A percentile compares a stretch with the other conserved stretches of the same genome.
Conservation (phyloP, 2,329 filamentous ascomycete genomes). For the Xylariaceae sp. region DNA sequence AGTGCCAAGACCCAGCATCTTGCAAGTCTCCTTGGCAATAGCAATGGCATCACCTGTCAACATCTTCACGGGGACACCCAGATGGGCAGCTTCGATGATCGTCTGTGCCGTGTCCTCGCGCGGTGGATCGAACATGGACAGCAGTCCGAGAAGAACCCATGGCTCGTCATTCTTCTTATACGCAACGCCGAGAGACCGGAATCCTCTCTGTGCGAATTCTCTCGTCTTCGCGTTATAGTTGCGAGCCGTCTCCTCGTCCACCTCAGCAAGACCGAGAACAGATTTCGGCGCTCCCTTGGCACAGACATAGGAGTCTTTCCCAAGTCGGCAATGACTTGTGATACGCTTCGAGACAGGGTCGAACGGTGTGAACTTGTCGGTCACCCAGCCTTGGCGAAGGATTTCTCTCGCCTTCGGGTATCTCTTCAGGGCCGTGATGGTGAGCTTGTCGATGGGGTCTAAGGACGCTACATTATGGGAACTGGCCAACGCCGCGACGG, state of each 20-base stretch:
- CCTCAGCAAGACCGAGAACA: constrained; percentile 63
- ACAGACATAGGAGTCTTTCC: constrained; percentile 65
- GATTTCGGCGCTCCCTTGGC: constrained; percentile 76
- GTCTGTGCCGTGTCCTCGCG: constrained; percentile 75
- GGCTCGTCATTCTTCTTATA: constrained; percentile 71
- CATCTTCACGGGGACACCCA: constrained; percentile 77
- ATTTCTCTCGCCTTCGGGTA: constrained; percentile 76
- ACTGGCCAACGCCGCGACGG: constrained; percentile 68
- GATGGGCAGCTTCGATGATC: constrained; percentile 68
- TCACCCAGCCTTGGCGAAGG: constrained; percentile 67
- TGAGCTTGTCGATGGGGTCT: constrained; percentile 76
- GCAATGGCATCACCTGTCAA: constrained; percentile 75
- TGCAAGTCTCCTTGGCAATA: constrained; percentile 77
- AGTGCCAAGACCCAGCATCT: constrained; percentile 72
- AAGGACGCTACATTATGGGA: constrained; percentile 75
- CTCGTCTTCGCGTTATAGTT: constrained; percentile 68
- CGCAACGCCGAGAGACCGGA: constrained; percentile 73
- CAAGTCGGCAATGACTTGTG: constrained; percentile 62
- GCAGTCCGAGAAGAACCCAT: constrained; percentile 69
- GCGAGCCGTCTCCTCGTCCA: constrained; percentile 57
- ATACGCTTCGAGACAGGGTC: constrained; percentile 78
- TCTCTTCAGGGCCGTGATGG: constrained; percentile 67
- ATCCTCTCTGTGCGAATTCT: constrained; percentile 73
- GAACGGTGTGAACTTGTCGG: constrained; percentile 72
- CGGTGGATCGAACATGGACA: constrained; percentile 76